These are phyloP conservation scores for Agarophyton chilense DNA, from an alignment of 23 red algal species.

Conservation along the genomic window DNA sequence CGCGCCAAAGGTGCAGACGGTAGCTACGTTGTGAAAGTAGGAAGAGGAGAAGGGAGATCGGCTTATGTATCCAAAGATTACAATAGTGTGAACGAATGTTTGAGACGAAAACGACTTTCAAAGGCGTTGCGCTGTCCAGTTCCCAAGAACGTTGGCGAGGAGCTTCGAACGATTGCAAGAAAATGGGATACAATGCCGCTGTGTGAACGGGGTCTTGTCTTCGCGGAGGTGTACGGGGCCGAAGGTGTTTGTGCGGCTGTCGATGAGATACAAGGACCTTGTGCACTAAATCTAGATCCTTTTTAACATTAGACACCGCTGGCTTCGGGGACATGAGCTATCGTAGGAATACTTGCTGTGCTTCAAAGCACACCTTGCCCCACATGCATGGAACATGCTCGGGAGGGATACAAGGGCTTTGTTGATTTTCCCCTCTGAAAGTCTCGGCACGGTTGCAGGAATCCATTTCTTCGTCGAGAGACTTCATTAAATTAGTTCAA, in stretches of 20 bases:
- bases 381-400: too few species aligned
- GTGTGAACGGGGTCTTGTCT: constrained; percentile 34
- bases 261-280: constrained; percentile 38
- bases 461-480: too few species aligned
- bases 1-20: constrained; percentile 27
- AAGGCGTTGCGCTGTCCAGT: constrained; percentile 31
- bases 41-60: constrained; percentile 41
- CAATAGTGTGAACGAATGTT: constrained; percentile 2
- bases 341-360: too few species aligned
- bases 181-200: constrained; percentile 40
- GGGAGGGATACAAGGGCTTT: too few species aligned
- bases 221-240: constrained; percentile 20
- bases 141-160: constrained; percentile 1
- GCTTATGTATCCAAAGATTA: constrained; percentile 57
- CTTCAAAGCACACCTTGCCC: too few species aligned
- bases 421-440: too few species aligned
- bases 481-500: too few species aligned
- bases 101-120: constrained; percentile 26
- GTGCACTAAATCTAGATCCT: neutral
- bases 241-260: constrained; percentile 9
- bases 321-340: too few species aligned
- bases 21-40: constrained; percentile 13
- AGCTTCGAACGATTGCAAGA: neutral
- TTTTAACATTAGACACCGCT: neutral
- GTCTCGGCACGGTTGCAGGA: too few species aligned